Base-by-base conservation (phyloP, 2,329 filamentous ascomycete genomes). In the Botrytis hyacinthi region DNA sequence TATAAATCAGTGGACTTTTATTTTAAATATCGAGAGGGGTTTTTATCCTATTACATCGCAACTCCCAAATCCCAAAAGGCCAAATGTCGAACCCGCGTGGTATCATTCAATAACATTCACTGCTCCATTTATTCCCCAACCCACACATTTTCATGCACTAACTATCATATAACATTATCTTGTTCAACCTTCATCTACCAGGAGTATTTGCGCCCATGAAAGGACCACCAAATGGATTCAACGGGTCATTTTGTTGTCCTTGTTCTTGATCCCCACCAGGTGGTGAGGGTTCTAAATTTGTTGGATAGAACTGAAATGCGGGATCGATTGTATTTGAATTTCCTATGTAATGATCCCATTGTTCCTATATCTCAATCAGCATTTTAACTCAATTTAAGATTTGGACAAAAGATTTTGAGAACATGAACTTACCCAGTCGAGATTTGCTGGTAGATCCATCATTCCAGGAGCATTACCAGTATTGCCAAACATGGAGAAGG, bases 261-360 rank as follows among this genome's bases (percentile, higher is more conserved):
- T 44, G 37, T 20, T 26, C 35, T 42, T 76, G 75, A 40, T 61
- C 76, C 8, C 66, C 61, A 59, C 74, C 78, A 9, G 75, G 37
- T 22, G 75, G 75, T 32, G 73, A 69, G 62, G 76, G 73, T 59
- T 80, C 79, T 32, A 76, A 70, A 26, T 71, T 74, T 4, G 76
- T 75, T 0, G 78, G 78, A 65, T 80, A 81, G 70, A 80, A 80
- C 70, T 80, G 79, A 62, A 80, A 80, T 2, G 74, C 72, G 12
- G 78, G 78, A 72, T 81, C 80, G 5, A 80, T 70, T 1, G 75
- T 65, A 35, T 76, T 84, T 9, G 87, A 85, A 70, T 87, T 89
- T 80, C 92, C 90, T 66, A 92, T 88, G 77, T 91, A 92, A 10
- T 86, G 88, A 79, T 92, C 90, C 90, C 90, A 92, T 42, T 89